These are phyloP conservation scores for Pistacia atlantica DNA, from an alignment of 345 rosid genomes.

Conservation along the genomic window DNA sequence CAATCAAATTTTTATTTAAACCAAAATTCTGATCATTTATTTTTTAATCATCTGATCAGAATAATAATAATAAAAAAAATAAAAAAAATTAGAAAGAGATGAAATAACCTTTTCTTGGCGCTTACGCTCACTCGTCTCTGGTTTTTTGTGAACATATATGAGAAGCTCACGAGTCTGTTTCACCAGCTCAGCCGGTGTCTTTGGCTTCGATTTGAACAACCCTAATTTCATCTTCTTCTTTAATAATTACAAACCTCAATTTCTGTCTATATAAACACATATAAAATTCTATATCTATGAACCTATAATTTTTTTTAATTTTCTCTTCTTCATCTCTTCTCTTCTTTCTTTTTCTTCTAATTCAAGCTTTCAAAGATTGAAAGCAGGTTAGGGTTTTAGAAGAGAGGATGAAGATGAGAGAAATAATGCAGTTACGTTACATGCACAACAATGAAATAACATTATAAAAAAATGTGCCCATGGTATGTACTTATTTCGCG, in stretches of 20 bases:
- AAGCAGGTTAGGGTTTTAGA: constrained; percentile 18
- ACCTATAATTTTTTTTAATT: not conserved
- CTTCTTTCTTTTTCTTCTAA: not conserved
- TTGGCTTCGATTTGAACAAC: constrained; percentile 48
- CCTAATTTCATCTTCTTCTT: constrained; percentile 39
- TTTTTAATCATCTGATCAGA: not conserved
- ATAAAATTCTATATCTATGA: too few species aligned
- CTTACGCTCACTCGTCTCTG: constrained; percentile 39
- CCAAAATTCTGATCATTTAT: too few species aligned
- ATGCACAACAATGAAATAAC: not conserved
- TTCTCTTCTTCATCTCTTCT: not conserved
- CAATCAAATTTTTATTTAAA: not conserved
- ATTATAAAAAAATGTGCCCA: too few species aligned
- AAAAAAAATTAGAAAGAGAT: not conserved
- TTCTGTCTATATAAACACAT: too few species aligned
- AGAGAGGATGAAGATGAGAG: not conserved
- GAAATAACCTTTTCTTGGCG: constrained; percentile 48
- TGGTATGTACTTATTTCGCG: too few species aligned
- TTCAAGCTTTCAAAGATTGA: not conserved
- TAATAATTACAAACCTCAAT: not conserved
- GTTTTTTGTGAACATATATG: constrained; percentile 7
- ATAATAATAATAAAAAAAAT: not conserved
- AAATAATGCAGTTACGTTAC: not conserved
- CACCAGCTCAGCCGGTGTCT: constrained; percentile 49
- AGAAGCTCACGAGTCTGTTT: constrained; percentile 44